Conservation (phyloP, 1,139 yeast genomes). For the Candida glucosophila region DNA sequence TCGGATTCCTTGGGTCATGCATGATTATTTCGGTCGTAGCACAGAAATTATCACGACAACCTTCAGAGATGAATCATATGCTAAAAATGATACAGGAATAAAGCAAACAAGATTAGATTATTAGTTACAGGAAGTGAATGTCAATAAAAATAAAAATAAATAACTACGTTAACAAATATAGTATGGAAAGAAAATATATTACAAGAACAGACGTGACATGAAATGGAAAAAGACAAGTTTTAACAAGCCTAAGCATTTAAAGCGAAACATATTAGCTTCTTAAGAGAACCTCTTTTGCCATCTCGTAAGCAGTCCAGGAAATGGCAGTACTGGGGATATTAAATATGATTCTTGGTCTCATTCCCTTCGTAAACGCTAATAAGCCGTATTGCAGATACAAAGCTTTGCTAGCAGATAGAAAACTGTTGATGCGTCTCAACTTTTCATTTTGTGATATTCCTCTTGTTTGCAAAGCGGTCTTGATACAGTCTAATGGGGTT, state of each 20-base stretch:
- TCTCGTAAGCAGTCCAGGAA: constrained; percentile 96
- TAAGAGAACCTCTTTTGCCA: constrained; percentile 73
- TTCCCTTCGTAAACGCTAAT: constrained; percentile 71
- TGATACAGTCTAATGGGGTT: constrained; percentile 91
- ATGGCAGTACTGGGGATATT: constrained; percentile 97
- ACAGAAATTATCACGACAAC: constrained; percentile 45
- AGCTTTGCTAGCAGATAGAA: constrained; percentile 62
- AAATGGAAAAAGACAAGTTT: constrained; percentile 1
- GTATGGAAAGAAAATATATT: too few species aligned
- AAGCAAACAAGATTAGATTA: not conserved
- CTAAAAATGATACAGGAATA: constrained; percentile 24
- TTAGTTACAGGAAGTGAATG: not conserved
- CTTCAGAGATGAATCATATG: constrained; percentile 15
- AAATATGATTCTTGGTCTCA: constrained; percentile 85
- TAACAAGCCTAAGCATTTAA: not conserved
- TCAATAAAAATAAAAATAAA: too few species aligned
- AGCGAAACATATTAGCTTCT: constrained; percentile 8
- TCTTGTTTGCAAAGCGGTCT: constrained; percentile 81
- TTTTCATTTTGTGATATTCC: constrained; percentile 44
- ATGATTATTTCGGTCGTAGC: constrained; percentile 76
- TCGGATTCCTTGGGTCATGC: constrained; percentile 77
- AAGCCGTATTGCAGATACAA: constrained; percentile 61
- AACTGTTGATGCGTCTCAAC: constrained; percentile 58
- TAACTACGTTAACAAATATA: not conserved
- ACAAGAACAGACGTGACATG: not conserved